These are phyloP conservation scores for Fusarium nisikadoi DNA, from an alignment of 2,329 filamentous ascomycete species.

Conservation along the genomic window DNA sequence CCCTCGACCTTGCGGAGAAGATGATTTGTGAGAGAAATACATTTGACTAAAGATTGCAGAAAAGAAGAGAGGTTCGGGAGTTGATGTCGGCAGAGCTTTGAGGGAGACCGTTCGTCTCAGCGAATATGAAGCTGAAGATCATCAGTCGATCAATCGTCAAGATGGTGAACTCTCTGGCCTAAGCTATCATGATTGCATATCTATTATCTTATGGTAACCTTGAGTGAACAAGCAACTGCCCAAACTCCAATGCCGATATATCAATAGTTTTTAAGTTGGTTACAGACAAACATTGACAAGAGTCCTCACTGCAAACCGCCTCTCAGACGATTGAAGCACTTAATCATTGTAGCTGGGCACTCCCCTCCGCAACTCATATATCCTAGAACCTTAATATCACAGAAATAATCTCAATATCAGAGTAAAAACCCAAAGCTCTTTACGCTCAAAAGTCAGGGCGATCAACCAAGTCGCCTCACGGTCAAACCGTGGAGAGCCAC, in stretches of 20 bases:
- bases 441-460: slow-evolving; percentile 17
- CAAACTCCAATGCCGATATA: too few species aligned
- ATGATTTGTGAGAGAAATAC: not conserved
- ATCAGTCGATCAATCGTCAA: not conserved
- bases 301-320: too few species aligned
- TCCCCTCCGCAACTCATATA: not conserved
- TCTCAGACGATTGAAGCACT: not conserved
- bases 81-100: not conserved
- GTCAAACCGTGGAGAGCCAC: slow-evolving; percentile 3
- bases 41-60: not conserved
- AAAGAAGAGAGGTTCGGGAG: not conserved
- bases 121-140: not conserved
- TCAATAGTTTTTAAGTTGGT: too few species aligned
- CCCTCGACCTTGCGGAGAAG: slow-evolving; percentile 13
- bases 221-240: too few species aligned
- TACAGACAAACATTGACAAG: not conserved
- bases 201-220: too few species aligned
- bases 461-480: slow-evolving; percentile 13
- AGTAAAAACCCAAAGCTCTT: not conserved
- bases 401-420: slow-evolving; percentile 3
- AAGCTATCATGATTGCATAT: not conserved
- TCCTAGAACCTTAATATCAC: not conserved
- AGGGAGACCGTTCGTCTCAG: not conserved
- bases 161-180: not conserved
- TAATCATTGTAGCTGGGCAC: not conserved